Evolutionary conservation across 1,139 yeast species (phyloP).

Genomic region (Taphrina flavorubra): DNA sequence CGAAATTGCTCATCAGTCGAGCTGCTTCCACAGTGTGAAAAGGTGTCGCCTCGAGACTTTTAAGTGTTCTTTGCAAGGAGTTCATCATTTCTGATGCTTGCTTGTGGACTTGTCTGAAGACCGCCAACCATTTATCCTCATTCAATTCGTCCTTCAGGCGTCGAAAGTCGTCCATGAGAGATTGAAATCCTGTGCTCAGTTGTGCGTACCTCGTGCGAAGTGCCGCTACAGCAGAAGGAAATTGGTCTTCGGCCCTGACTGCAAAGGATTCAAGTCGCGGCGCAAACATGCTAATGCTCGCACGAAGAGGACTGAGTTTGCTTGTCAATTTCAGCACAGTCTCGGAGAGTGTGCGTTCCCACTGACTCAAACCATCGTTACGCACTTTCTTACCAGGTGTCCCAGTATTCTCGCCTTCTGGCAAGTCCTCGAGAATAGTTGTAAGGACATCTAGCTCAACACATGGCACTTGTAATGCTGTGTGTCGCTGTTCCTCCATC

Average conservation of each 20-base stretch:
- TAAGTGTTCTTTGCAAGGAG: constrained; percentile 27
- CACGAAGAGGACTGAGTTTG: constrained; percentile 28
- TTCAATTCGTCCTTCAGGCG: constrained; percentile 32
- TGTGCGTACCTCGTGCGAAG: constrained; percentile 7
- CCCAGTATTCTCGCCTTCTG: constrained; percentile 40
- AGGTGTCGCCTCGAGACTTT: constrained; percentile 14
- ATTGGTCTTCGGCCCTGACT: constrained; percentile 18
- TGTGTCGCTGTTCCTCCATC: constrained; percentile 35
- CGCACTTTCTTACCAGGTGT: constrained; percentile 35
- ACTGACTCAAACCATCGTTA: constrained; percentile 26
- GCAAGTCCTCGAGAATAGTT: constrained; percentile 27
- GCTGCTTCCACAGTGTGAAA: constrained; percentile 13
- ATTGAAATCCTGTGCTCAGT: constrained; percentile 4
- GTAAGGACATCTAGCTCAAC: constrained; percentile 32
- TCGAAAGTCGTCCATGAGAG: constrained; percentile 2
- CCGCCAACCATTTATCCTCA: constrained; percentile 39
- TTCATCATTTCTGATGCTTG: constrained; percentile 38
- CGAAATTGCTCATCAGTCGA: constrained; percentile 7
- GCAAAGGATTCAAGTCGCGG: constrained; percentile 29
- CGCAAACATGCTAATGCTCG: constrained; percentile 27
- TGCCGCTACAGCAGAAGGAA: constrained; percentile 25
- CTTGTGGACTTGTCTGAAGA: constrained; percentile 33
- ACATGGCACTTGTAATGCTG: constrained; percentile 11
- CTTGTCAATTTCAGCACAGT: constrained; percentile 22
- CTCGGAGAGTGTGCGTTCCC: constrained; percentile 35